phyloP scores from a whole-genome alignment of 169 alveolate species.

The Plasmodium falciparum region DNA sequence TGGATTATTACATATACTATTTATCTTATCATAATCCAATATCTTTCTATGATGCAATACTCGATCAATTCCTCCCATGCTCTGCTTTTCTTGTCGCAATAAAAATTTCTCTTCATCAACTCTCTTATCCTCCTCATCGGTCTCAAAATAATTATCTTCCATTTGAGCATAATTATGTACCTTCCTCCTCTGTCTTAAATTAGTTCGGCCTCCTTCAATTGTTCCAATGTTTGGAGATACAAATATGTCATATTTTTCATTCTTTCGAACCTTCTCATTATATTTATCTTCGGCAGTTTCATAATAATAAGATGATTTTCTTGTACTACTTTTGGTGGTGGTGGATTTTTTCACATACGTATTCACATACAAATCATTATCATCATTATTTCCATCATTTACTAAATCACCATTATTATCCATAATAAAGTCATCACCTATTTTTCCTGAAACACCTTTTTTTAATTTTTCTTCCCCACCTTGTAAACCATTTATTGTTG shows the following conservation, averaged over 20 bases:
- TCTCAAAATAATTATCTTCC: conserved; percentile 48
- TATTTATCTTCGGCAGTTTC: conserved; percentile 50
- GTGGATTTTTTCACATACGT: conserved; percentile 49
- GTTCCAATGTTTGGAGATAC: conserved; percentile 63
- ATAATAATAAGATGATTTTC: conserved; percentile 4
- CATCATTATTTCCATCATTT: conserved; percentile 66
- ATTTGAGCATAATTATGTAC: conserved; percentile 63
- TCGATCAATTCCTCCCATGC: conserved; percentile 87
- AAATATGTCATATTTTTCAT: conserved; percentile 58
- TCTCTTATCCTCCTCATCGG: conserved; percentile 75
- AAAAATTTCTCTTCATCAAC: conserved; percentile 71
- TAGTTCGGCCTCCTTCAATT: conserved; percentile 64
- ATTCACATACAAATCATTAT: conserved; percentile 51
- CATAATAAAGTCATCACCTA: conserved; percentile 3
- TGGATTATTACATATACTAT: conserved; percentile 54
- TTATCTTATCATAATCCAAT: conserved; percentile 39
- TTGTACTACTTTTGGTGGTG: conserved; percentile 19
- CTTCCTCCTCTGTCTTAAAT: conserved; percentile 62
- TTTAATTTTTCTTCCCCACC: conserved; percentile 16
- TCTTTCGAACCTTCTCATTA: conserved; percentile 28
- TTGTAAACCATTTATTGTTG: conserved; percentile 3
- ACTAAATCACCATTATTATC: neutral
- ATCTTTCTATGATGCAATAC: conserved; percentile 82
- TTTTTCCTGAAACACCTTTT: conserved; percentile 26
- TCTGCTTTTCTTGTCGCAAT: conserved; percentile 76